Percentiles rank a stretch among this genome's conserved stretches.
These are phyloP conservation scores for Anethum foeniculum DNA, from an alignment of 140 eudicot genomes.

Conservation along the genomic window DNA sequence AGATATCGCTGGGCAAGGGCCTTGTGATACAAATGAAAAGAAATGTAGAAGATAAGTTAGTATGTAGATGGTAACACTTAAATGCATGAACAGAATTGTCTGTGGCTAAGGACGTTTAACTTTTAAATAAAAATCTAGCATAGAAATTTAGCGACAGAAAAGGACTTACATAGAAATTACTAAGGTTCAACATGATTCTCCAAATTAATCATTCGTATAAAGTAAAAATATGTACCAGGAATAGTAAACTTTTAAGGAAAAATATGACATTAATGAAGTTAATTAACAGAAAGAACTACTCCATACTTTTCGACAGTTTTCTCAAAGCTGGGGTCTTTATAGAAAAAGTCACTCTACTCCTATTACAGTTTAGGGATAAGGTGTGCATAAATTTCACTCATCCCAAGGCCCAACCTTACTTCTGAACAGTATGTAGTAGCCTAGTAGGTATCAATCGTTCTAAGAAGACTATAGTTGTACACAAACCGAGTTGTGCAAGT, in stretches of 20 bases:
- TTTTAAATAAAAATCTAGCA: not conserved
- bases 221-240: not conserved
- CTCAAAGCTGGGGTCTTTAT: not conserved
- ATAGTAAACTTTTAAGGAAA: not conserved
- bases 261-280: not conserved
- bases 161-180: not conserved
- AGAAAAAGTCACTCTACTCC: not conserved
- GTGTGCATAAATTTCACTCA: not conserved
- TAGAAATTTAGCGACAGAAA: not conserved
- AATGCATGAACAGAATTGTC: not conserved
- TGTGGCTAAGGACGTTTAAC: not conserved
- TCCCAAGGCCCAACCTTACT: not conserved
- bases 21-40: constrained; percentile 32
- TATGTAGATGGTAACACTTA: constrained; percentile 11
- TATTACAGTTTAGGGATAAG: not conserved
- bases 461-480: not conserved
- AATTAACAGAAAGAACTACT: not conserved
- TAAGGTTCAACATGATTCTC: not conserved
- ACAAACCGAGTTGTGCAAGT: too few relatives aligned
- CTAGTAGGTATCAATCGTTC: not conserved
- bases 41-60: constrained; percentile 9
- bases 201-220: not conserved
- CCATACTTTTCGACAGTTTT: not conserved
- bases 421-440: not conserved
- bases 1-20: constrained; percentile 80